Conservation (phyloP, 352 stramenopile species). For the Blastocystis sp. region DNA sequence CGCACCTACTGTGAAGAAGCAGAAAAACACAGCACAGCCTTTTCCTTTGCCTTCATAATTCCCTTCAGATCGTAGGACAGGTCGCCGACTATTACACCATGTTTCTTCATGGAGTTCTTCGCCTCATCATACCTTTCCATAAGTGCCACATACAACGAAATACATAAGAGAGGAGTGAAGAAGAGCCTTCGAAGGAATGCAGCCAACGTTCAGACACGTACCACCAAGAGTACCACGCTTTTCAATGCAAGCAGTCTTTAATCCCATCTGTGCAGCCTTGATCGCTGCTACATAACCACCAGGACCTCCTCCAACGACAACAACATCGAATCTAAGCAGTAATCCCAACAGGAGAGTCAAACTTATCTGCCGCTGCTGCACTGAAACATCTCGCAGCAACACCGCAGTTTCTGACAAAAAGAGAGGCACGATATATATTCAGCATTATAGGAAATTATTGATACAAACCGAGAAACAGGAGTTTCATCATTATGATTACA, state of each 20-base stretch:
- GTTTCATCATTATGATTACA: not conserved
- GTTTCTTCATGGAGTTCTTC: conserved; percentile 87
- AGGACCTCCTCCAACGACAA: conserved; percentile 86
- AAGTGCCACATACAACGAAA: conserved; percentile 66
- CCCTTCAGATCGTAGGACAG: conserved; percentile 86
- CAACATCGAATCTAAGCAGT: conserved; percentile 66
- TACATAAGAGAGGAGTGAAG: conserved; percentile 89
- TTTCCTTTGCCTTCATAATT: conserved; percentile 91
- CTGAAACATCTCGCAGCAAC: conserved; percentile 41
- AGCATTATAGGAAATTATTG: not conserved
- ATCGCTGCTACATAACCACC: conserved; percentile 97
- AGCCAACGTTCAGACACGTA: conserved; percentile 97
- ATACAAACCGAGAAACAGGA: not conserved
- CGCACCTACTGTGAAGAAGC: not conserved
- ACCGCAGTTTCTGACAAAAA: not conserved
- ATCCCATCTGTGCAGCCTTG: conserved; percentile 89
- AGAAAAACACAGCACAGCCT: conserved; percentile 74
- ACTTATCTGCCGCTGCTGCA: conserved; percentile 51
- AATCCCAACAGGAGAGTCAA: not conserved
- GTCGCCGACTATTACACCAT: conserved; percentile 82
- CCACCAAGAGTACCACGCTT: conserved; percentile 85
- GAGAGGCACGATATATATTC: not conserved
- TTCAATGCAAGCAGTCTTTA: conserved; percentile 96
- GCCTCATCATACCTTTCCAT: conserved; percentile 68
- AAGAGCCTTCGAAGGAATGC: conserved; percentile 95